Evolutionary conservation across 306 rosid genomes (phyloP).

Genomic region (Cyclanthera cordifolia): DNA sequence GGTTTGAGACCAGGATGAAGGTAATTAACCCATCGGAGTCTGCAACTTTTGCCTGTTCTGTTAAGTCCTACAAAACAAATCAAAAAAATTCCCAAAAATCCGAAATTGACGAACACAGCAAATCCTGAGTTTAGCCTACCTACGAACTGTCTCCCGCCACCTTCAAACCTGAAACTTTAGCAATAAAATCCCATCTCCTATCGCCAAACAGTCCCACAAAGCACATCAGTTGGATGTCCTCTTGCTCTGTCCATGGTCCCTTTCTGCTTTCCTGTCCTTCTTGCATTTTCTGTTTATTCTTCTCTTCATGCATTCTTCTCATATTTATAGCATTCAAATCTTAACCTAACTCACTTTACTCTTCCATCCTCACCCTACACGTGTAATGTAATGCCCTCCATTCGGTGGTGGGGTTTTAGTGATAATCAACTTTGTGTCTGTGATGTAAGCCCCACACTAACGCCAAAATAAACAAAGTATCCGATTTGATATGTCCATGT

Average conservation of each 20-base stretch:
- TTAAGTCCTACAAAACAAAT: constrained; percentile 55
- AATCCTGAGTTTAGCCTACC: constrained; percentile 30
- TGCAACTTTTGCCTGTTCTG: constrained; percentile 97
- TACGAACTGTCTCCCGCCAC: constrained; percentile 85
- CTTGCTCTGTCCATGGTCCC: constrained; percentile 96
- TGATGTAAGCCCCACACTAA: constrained; percentile 39
- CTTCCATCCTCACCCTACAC: too few relatives aligned
- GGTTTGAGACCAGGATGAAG: constrained; percentile 93
- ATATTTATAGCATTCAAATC: constrained; percentile 4
- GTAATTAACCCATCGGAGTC: constrained; percentile 91
- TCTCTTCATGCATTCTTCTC: background rate
- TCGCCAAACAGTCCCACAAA: constrained; percentile 87
- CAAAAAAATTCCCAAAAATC: constrained; percentile 1
- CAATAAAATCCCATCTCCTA: constrained; percentile 88
- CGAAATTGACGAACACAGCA: constrained; percentile 22
- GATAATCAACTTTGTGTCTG: constrained; percentile 23
- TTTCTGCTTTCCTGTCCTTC: constrained; percentile 42
- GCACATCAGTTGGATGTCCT: constrained; percentile 63
- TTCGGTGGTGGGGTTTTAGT: constrained; percentile 4
- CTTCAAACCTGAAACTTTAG: constrained; percentile 99
- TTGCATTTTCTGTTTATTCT: constrained; percentile 12
- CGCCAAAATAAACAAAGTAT: constrained; percentile 30
- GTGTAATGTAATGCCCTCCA: background rate
- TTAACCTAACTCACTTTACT: too few relatives aligned
- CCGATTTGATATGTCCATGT: constrained; percentile 35